Evolutionary conservation across 345 rosid species (phyloP), one percentile per base, ranked within the genome.

Genomic region (Eucalyptus regnans): DNA sequence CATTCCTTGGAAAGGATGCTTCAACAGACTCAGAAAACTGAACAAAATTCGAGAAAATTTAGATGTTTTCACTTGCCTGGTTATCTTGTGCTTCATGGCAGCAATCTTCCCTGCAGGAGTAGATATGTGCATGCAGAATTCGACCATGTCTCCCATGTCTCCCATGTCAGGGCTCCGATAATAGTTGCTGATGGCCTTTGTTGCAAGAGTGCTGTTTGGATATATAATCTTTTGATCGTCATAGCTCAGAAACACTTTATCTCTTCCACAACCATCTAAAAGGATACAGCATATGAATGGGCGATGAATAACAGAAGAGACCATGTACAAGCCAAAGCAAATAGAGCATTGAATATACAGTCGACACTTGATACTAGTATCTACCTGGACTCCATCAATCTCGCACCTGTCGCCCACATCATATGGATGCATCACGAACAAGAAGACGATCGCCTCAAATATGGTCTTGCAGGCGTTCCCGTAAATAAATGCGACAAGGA

Each of bases 351-450:
- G 52, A 23, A 44, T 17, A 25, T 46, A 83, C 86, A 16, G 16
- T 44, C 11, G 17, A 46, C 50, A 8, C 11, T 1, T 41, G 51
- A 83, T 29, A 83, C 18, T 27, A 87, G 5, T 31, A 86, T 29
- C 50, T 92, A 95, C 27, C 60, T 54, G 60, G 60, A 54, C 60
- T 54, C 60, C 60, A 54, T 54, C 60, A 27, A 54, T 54, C 99
- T 96, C 98, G 56, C 98, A 95, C 43, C 98, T 88, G 87, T 97
- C 99, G 9, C 99, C 99, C 3, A 97, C 98, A 88, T 97, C 99
- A 91, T 95, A 97, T 3, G 99, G 99, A 86, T 97, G 99, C 91
- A 95, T 95, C 37, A 95, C 93, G 81, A 97, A 97, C 87, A 97
- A 91, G 92, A 97, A 97, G 90, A 97, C 93, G 50, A 96, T 94